Evolutionary conservation across 495 filamentous ascomycete species (phyloP).

Genomic region (Hypoxylon lienhwacheense): DNA sequence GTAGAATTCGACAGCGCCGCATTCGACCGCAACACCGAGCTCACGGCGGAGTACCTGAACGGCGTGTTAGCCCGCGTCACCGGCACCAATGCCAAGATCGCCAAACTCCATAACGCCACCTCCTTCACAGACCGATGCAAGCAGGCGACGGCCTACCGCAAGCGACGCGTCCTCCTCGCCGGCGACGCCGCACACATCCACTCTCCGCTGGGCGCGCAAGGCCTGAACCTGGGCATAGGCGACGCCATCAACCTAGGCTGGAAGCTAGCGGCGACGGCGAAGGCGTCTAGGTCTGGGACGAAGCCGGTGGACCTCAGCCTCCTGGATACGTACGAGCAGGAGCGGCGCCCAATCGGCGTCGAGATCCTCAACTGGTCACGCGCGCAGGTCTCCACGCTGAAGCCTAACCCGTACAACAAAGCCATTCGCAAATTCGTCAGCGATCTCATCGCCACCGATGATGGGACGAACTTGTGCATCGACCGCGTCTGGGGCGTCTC

Average conservation of each 20-base stretch:
- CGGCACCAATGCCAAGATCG: constrained; percentile 30
- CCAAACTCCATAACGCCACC: constrained; percentile 30
- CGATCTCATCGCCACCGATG: constrained; percentile 36
- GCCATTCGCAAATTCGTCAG: constrained; percentile 27
- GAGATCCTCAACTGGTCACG: constrained; percentile 41
- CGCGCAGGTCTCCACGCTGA: constrained; percentile 28
- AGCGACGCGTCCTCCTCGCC: constrained; percentile 10
- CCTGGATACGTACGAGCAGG: constrained; percentile 37
- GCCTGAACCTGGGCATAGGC: constrained; percentile 12
- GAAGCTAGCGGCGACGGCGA: constrained; percentile 9
- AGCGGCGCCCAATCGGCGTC: constrained; percentile 32
- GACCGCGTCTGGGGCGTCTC: constrained; percentile 41
- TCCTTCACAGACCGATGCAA: constrained; percentile 40
- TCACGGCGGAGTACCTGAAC: constrained; percentile 39
- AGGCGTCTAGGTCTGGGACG: neutral
- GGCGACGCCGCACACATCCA: constrained; percentile 21
- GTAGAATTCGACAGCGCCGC: constrained; percentile 40
- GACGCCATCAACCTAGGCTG: constrained; percentile 15
- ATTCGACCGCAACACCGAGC: constrained; percentile 28
- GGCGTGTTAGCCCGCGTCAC: constrained; percentile 32
- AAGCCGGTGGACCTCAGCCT: constrained; percentile 14
- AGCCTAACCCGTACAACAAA: constrained; percentile 22
- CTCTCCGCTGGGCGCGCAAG: constrained; percentile 10
- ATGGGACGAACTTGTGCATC: constrained; percentile 38
- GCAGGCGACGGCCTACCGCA: constrained; percentile 27